Evolutionary conservation across 331 rosid genomes (phyloP).

Genomic region (Phaseolus coccineus): DNA sequence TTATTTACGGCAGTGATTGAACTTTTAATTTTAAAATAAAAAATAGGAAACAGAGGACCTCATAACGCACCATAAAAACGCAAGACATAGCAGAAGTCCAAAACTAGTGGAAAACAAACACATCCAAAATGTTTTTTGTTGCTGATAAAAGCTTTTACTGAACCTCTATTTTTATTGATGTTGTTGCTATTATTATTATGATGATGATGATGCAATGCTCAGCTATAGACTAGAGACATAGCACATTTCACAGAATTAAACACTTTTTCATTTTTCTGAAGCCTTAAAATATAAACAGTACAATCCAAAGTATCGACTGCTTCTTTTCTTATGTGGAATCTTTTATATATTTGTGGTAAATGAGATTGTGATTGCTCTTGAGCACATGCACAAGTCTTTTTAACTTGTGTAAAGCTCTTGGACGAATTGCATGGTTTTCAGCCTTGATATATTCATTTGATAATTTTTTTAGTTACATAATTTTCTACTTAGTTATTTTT

Average conservation of each 20-base stretch:
- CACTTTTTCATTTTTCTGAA: not conserved
- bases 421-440: conserved; percentile 28
- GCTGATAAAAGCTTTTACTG: not conserved
- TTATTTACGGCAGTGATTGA: not conserved
- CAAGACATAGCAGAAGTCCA: not conserved
- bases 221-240: not conserved
- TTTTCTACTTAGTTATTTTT: conserved; percentile 37
- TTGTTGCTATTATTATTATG: too few relatives aligned
- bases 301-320: not conserved
- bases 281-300: conserved; percentile 3
- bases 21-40: not conserved
- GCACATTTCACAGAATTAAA: not conserved
- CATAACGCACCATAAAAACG: not conserved
- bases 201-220: too few relatives aligned
- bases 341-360: conserved; percentile 4
- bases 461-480: conserved; percentile 36
- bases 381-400: not conserved
- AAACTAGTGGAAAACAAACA: not conserved
- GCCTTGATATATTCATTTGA: conserved; percentile 36
- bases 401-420: conserved; percentile 36
- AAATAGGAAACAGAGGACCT: not conserved
- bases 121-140: not conserved
- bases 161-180: not conserved
- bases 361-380: conserved; percentile 17
- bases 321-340: conserved; percentile 8